These are phyloP conservation scores for Trichoderma hamatum DNA, from an alignment of 2,329 filamentous ascomycete genomes.

Conservation along the genomic window DNA sequence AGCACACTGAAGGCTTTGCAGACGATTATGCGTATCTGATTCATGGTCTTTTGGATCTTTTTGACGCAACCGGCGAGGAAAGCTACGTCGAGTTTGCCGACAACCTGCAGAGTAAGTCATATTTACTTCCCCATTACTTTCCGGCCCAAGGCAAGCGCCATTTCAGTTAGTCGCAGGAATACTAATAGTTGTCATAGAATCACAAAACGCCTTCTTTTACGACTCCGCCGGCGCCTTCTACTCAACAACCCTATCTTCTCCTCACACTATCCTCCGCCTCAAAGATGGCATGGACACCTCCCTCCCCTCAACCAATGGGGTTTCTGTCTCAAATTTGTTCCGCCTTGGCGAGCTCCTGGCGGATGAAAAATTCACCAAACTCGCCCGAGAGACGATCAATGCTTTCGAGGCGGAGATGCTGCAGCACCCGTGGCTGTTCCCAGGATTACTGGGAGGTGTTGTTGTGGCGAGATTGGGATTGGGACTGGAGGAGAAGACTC, in stretches of 20 bases:
- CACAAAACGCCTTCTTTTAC: slow-evolving; percentile 77
- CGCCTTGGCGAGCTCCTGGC: slow-evolving; percentile 72
- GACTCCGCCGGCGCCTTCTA: slow-evolving; percentile 74
- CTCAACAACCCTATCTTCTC: slow-evolving; percentile 63
- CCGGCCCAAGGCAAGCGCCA: not conserved
- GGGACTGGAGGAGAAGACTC: slow-evolving; percentile 56
- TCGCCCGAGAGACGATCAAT: slow-evolving; percentile 73
- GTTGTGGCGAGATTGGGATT: slow-evolving; percentile 75
- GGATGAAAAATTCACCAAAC: slow-evolving; percentile 63
- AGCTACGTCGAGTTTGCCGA: slow-evolving; percentile 79
- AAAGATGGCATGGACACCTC: slow-evolving; percentile 96
- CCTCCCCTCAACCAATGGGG: slow-evolving; percentile 85
- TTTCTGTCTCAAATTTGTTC: slow-evolving; percentile 86
- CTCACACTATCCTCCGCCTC: slow-evolving; percentile 77
- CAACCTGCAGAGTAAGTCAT: slow-evolving; percentile 67
- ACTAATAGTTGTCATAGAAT: slow-evolving; percentile 50
- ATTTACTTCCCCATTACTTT: not conserved
- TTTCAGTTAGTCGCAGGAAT: no score
- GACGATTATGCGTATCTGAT: slow-evolving; percentile 95
- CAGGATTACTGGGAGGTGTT: slow-evolving; percentile 74
- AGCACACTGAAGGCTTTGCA: slow-evolving; percentile 73
- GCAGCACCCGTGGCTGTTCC: slow-evolving; percentile 91
- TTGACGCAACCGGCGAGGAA: slow-evolving; percentile 79
- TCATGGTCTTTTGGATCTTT: slow-evolving; percentile 79
- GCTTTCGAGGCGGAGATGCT: slow-evolving; percentile 91